Base-by-base conservation (phyloP, 2,329 filamentous ascomycete genomes). In the Fulvia fulva region DNA sequence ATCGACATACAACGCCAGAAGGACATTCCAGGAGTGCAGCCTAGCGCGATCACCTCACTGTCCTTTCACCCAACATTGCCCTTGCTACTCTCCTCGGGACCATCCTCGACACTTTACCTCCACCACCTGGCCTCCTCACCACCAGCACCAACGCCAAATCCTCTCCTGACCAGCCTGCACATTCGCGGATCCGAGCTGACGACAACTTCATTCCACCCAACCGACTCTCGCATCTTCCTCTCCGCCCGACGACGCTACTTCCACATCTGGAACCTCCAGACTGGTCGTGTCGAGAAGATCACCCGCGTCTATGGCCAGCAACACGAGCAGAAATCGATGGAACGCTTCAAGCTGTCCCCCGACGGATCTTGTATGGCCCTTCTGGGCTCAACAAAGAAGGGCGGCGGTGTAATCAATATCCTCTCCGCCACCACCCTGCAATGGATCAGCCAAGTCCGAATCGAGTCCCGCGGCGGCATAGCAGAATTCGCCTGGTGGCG, bases 401-500 rank as follows among this genome's bases (percentile, higher is more conserved):
- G 91, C 26, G 91, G 92, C 57, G 94, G 94, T 66, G 81, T 90
- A 55, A 83, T 99, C 75, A 97, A 96, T 73, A 79, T 99, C 23
- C 77, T 99, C 25, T 88, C 88, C 75, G 86, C 88, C 1, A 79
- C 77, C 23, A 93, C 92, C 0, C 86, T 89, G 70, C 93, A 97
- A 76, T 97, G 93, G 93, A 80, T 91, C 49, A 84, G 88, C 0
- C 87, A 93, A 64, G 90, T 89, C 14, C 83, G 92, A 41, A 80
- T 97, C 47, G 90, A 97, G 68, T 88, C 89, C 63, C 82, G 84
- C 51, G 87, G 91, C 52, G 92, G 92, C 37, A 87, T 97, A 50
- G 88, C 90, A 0, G 93, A 97, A 73, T 95, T 97, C 69, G 86
- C 85, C 1, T 99, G 94, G 94, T 97, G 92, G 92, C 82, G 85